Percentiles rank a stretch among this genome's conserved stretches.
These are phyloP conservation scores for Populus alba DNA, from an alignment of 345 rosid genomes.

Conservation along the genomic window DNA sequence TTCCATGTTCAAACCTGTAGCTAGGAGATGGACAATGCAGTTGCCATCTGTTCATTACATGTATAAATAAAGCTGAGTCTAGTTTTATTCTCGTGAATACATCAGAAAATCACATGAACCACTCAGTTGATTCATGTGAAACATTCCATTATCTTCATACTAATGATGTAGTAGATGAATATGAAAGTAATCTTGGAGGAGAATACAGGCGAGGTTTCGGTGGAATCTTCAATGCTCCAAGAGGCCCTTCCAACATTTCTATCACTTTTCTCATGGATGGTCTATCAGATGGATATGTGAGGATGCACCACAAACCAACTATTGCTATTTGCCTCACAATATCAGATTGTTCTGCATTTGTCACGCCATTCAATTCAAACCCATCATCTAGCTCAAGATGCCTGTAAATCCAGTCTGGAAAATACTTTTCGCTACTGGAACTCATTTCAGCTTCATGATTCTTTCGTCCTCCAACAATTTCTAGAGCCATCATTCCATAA, in stretches of 20 bases:
- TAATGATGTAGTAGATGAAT: background rate
- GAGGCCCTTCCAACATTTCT: slow-evolving; percentile 37
- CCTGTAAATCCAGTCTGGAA: slow-evolving; percentile 2
- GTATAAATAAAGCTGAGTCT: background rate
- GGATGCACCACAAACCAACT: slow-evolving; percentile 33
- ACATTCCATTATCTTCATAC: background rate
- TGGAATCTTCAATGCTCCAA: slow-evolving; percentile 27
- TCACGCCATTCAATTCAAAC: background rate
- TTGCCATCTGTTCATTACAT: background rate
- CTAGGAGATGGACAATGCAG: background rate
- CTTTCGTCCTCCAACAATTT: background rate
- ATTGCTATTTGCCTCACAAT: background rate
- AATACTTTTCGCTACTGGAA: background rate
- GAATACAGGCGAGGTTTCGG: slow-evolving; percentile 24
- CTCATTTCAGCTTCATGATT: background rate
- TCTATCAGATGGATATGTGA: slow-evolving; percentile 25
- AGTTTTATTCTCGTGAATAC: background rate
- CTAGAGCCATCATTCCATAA: slow-evolving; percentile 15
- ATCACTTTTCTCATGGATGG: slow-evolving; percentile 34
- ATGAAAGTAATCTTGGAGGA: background rate
- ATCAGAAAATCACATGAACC: too few species aligned
- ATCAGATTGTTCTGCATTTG: background rate
- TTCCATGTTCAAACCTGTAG: background rate
- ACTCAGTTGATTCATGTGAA: background rate
- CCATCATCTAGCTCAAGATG: background rate